Evolutionary conservation across 306 rosid genomes (phyloP), one percentile per base, ranked within the genome.

Genomic region (Vicia faba): DNA sequence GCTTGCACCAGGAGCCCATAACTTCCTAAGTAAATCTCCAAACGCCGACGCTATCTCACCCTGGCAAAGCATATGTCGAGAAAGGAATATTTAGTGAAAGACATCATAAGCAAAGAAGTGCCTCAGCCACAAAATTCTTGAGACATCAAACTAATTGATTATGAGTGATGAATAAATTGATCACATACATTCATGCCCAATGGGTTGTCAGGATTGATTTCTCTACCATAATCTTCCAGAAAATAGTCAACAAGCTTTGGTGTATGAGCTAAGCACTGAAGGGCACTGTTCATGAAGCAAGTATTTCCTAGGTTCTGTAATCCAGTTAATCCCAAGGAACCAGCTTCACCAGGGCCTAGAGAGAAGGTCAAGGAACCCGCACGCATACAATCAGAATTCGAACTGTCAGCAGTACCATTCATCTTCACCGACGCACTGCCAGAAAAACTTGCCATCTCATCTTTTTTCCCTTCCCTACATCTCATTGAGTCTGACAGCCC

Each of bases 1-100:
- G 76, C 83, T 80, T 62, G 96, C 91, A 59, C 99, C 96, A 84
- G 99, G 99, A 18, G 96, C 96, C 99, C 99, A 95, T 82, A 95
- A 84, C 75, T 95, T 95, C 81, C 99, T 83, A 46, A 95, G 75
- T 63, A 95, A 77, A 72, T 95, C 99, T 78, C 99, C 97, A 84
- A 95, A 95, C 23, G 96, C 92, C 39, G 87, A 80, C 71, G 99
- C 99, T 83, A 95, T 95, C 83, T 95, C 97, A 61, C 99, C 99
- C 99, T 95, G 66, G 73, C 50, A 80, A 80, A 75, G 75, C 10
- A 55, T 28, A 50, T 39, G 54, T 18, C 70, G 58, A 45, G 51
- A 51, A 73, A 43, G 33, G 19, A 29, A 79, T 48, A 29, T 15
- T 59, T 45, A 70, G 71, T 41, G 39, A 50, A 57, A 40, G 28